These are phyloP conservation scores for Fusarium sp. DNA, from an alignment of 2,329 filamentous ascomycete genomes.

Conservation along the genomic window DNA sequence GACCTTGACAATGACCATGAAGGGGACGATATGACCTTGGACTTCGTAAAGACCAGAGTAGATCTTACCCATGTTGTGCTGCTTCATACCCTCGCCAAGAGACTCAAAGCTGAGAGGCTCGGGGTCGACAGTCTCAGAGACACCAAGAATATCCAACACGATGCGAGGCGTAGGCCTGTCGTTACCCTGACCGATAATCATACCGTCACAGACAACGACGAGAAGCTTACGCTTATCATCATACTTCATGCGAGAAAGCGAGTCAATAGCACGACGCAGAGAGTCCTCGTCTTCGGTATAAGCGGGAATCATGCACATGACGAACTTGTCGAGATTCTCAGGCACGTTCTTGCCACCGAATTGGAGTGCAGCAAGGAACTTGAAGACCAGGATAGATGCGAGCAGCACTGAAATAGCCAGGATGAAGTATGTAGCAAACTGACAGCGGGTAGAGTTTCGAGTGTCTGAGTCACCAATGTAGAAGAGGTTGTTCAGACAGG, in stretches of 20 bases:
- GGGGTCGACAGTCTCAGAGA: conserved; percentile 92
- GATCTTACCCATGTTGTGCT: conserved; percentile 99
- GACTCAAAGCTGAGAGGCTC: conserved; percentile 97
- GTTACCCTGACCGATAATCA: conserved; percentile 99
- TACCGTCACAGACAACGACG: conserved; percentile 93
- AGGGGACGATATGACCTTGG: conserved; percentile 97
- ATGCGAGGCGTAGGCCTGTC: conserved; percentile 95
- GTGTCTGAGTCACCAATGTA: conserved; percentile 94
- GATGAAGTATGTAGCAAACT: conserved; percentile 90
- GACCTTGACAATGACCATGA: conserved; percentile 96
- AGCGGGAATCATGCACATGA: conserved; percentile 97
- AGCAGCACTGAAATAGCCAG: conserved; percentile 86
- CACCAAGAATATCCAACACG: conserved; percentile 95
- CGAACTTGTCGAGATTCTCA: conserved; percentile 97
- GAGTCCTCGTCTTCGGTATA: conserved; percentile 99
- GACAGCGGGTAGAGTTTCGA: conserved; percentile 84
- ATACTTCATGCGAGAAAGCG: conserved; percentile 93
- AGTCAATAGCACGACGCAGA: conserved; percentile 95
- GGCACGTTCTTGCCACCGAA: conserved; percentile 92
- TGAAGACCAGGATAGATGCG: conserved; percentile 87
- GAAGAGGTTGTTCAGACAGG: conserved; percentile 93
- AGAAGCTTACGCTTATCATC: conserved; percentile 98
- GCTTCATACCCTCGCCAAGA: conserved; percentile 93
- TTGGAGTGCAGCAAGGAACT: conserved; percentile 95
- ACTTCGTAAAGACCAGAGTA: conserved; percentile 99